Evolutionary conservation across 208 protist species (phyloP).

Genomic region (Trypanosoma boissoni): DNA sequence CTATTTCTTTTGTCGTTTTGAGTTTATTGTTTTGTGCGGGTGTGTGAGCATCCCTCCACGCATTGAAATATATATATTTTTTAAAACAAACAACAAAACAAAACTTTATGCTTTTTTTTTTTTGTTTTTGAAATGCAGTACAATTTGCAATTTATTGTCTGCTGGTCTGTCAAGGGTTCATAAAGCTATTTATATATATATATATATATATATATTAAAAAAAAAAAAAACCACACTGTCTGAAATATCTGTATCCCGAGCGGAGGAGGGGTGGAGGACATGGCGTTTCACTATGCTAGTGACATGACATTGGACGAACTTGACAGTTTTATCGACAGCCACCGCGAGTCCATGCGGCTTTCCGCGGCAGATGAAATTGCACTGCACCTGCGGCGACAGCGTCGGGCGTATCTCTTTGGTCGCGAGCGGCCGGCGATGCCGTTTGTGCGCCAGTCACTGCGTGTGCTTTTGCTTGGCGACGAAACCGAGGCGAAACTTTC

Average conservation of each 20-base stretch:
- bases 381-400: slow-evolving; percentile 35
- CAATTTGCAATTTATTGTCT: not conserved
- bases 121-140: not conserved
- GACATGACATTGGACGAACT: slow-evolving; percentile 18
- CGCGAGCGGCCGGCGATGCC: slow-evolving; percentile 1
- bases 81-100: not conserved
- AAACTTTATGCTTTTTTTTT: not conserved
- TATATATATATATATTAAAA: slow-evolving; percentile 13
- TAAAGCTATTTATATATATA: slow-evolving; percentile 7
- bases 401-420: slow-evolving; percentile 27
- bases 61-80: not conserved
- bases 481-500: slow-evolving; percentile 15
- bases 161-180: too few species aligned
- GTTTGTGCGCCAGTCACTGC: not conserved
- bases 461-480: slow-evolving; percentile 30
- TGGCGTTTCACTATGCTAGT: slow-evolving; percentile 19
- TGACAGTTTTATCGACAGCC: slow-evolving; percentile 7
- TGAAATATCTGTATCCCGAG: too few species aligned
- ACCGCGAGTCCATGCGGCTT: slow-evolving; percentile 14
- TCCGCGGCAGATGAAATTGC: slow-evolving; percentile 35
- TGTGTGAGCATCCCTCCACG: not conserved
- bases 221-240: too few species aligned
- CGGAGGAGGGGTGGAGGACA: too few species aligned
- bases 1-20: too few species aligned
- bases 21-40: not conserved